phyloP scores from a whole-genome alignment of 768 basidiomycete species.

The Macrolepiota dolichaula region DNA sequence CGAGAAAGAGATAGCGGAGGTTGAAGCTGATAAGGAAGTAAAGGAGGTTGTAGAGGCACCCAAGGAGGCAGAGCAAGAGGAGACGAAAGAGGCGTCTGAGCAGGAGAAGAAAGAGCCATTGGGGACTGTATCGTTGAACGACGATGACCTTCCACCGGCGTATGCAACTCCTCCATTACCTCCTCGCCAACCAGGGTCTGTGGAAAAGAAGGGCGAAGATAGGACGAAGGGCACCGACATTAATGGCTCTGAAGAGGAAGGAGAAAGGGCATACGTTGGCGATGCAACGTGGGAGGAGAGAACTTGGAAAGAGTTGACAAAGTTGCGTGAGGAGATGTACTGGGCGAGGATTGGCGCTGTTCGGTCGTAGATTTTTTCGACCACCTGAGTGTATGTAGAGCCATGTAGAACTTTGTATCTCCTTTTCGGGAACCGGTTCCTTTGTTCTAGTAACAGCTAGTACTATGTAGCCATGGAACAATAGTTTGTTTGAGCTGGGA shows the following conservation, averaged over 20 bases:
- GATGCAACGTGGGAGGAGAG: constrained; percentile 82
- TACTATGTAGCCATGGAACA: background rate
- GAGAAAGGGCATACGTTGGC: constrained; percentile 48
- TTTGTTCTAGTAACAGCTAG: background rate
- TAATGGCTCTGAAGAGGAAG: constrained; percentile 4
- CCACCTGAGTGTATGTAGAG: background rate
- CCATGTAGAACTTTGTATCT: background rate
- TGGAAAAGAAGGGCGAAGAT: background rate
- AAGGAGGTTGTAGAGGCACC: constrained; percentile 8
- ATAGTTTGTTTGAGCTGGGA: background rate
- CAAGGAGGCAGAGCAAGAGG: constrained; percentile 12
- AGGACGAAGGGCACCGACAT: background rate
- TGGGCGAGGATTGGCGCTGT: constrained; percentile 71
- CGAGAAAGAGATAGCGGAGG: constrained; percentile 2
- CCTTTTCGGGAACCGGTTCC: background rate
- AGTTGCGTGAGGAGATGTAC: constrained; percentile 80
- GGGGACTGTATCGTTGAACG: background rate
- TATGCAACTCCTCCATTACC: constrained; percentile 1
- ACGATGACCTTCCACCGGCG: constrained; percentile 4
- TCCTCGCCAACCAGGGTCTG: background rate
- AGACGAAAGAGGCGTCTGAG: constrained; percentile 10
- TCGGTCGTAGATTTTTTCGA: background rate
- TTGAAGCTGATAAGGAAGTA: background rate
- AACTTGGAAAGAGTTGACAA: constrained; percentile 76
- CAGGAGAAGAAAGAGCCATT: background rate